Evolutionary conservation across 176 grass and related monocot genomes (phyloP).

Genomic region (Coix lacrymajobi): DNA sequence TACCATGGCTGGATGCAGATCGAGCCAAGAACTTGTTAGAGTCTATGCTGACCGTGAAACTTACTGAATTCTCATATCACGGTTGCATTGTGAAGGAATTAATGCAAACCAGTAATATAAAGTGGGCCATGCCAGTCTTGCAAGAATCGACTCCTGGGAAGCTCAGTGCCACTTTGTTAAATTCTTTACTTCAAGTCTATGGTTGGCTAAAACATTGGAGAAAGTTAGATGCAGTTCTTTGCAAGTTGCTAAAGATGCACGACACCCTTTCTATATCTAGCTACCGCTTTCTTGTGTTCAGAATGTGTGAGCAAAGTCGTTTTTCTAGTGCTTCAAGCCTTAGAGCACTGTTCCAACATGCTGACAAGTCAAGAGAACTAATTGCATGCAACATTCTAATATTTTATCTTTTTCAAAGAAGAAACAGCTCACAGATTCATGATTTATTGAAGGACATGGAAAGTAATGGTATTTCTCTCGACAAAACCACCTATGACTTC

Average conservation of each 20-base stretch:
- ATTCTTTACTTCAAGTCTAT: slow-evolving; percentile 60
- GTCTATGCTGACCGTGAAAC: slow-evolving; percentile 23
- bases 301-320: slow-evolving; percentile 50
- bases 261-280: slow-evolving; percentile 56
- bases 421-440: slow-evolving; percentile 46
- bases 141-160: slow-evolving; percentile 32
- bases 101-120: slow-evolving; percentile 46
- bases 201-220: slow-evolving; percentile 52
- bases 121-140: slow-evolving; percentile 33
- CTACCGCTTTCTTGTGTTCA: slow-evolving; percentile 57
- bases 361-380: slow-evolving; percentile 41
- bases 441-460: slow-evolving; percentile 62
- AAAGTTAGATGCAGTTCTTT: slow-evolving; percentile 50
- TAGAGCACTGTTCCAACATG: slow-evolving; percentile 40
- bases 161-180: slow-evolving; percentile 42
- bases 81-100: slow-evolving; percentile 48
- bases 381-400: slow-evolving; percentile 78
- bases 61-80: slow-evolving; percentile 19
- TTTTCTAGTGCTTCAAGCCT: slow-evolving; percentile 49
- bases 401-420: slow-evolving; percentile 62
- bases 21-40: slow-evolving; percentile 47
- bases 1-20: slow-evolving; percentile 49
- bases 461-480: slow-evolving; percentile 39
- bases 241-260: slow-evolving; percentile 64
- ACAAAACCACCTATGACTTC: slow-evolving; percentile 81